Base-by-base conservation (phyloP, 495 filamentous ascomycete genomes). In the Hyaloscypha hepaticicola region DNA sequence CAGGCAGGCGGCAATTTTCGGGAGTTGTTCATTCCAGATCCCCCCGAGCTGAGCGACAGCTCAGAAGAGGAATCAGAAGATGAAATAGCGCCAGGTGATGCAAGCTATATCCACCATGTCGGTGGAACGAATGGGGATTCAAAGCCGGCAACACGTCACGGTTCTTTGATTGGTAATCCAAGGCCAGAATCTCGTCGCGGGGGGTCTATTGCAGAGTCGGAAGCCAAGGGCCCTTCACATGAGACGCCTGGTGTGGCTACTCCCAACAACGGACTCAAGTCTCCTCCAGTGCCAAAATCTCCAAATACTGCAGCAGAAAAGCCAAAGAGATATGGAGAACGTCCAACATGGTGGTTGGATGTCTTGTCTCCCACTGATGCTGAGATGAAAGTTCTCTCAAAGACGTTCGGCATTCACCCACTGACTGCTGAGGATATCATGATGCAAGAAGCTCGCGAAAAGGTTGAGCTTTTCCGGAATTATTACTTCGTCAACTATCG, bases 401-500 rank as follows among this genome's bases (percentile, higher is more conserved):
- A 96, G 72, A 86, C 94, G 0, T 99, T 99, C 73, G 89, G 90
- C 8, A 96, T 99, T 56, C 95, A 99, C 75, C 92, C 94, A 2
- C 77, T 99, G 55, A 99, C 95, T 0, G 88, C 90, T 24, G 95
- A 99, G 73, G 95, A 99, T 75, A 98, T 99, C 75, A 88, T 97
- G 85, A 88, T 96, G 79, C 91, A 98, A 73, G 95, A 99, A 78
- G 88, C 91, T 52, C 91, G 95, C 11, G 95, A 99, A 71, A 99
- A 99, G 77, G 96, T 99, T 8, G 95, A 99, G 76, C 85, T 99
- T 7, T 99, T 99, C 79, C 85, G 88, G 38, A 89, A 96, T 67
- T 99, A 99, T 77, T 99, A 99, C 73, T 97, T 99, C 72, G 88
- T 97, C 76, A 98, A 96, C 71, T 99, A 97, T 76, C 88, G 95